Conservation (phyloP, 2,329 filamentous ascomycete genomes). For the Botrytis hyacinthi region DNA sequence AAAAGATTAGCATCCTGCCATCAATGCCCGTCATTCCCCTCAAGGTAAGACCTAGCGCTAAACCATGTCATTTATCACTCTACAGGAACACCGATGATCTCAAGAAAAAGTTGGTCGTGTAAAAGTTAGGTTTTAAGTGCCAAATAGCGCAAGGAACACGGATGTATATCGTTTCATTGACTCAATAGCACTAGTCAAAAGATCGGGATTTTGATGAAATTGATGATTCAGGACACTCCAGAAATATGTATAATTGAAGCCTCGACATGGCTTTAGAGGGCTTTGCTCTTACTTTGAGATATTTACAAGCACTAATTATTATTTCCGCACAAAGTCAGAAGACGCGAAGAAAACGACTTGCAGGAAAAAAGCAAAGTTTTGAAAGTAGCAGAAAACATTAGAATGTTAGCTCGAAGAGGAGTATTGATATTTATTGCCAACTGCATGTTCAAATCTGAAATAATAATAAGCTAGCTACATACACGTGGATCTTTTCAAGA, state of each 20-base stretch:
- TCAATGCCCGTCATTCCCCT: background rate
- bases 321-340: too few relatives aligned
- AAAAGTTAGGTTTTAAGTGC: background rate
- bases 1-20: background rate
- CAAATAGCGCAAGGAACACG: too few relatives aligned
- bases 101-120: background rate
- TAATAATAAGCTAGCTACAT: background rate
- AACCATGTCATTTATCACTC: rapidly evolving
- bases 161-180: background rate
- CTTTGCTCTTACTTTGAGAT: rapidly evolving
- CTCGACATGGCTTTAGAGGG: background rate
- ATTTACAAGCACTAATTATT: background rate
- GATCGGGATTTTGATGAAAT: background rate
- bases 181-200: background rate
- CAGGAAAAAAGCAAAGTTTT: too few relatives aligned
- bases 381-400: too few relatives aligned
- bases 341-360: too few relatives aligned
- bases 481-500: rapidly evolving
- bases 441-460: background rate
- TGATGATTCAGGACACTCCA: background rate
- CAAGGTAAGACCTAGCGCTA: background rate
- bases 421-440: too few relatives aligned
- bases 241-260: background rate
- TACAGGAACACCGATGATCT: background rate
- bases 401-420: too few relatives aligned